Base-by-base conservation (phyloP, 345 rosid species). In the Eucalyptus curtisii region DNA sequence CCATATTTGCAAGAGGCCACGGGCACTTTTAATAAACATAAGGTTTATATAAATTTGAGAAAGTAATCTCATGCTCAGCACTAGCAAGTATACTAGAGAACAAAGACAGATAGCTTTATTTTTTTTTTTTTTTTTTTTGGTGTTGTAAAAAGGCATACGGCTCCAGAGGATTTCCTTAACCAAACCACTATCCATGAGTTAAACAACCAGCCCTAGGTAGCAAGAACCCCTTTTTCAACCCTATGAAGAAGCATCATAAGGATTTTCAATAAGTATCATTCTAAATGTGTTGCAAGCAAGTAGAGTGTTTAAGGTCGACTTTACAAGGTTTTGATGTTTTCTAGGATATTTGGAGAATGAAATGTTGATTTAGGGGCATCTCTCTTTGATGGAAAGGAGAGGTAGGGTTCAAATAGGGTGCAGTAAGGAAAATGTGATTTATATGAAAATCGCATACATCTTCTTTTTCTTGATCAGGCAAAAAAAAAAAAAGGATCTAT, bases 51-150 rank as follows among this genome's bases (percentile, higher is more conserved):
- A 68, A 68, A 33, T 33, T 68, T 17, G 37, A 68, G 6, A 68
- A 33, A 68, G 12, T 1, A 68, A 33, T 31, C 13, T 16, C 25
- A 33, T 16, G 44, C 22, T 33, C 10, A 33, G 24, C 20, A 37
- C 22, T 25, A 71, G 25, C 81, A 71, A 71, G 81, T 17, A 37
- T 4, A 19, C 45, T 71, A 71, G 45, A 19, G 20, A 68, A 71
- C 27, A 19, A 19, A 71, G 45, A 71, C 0, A 68, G 22, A 4
- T 33, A 71, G 2, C 5, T 16, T 17, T 3, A 2, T 3, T 5
- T 50, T 50, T 8, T 17, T 17, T 0, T 52, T 52, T 7, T 52
- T 50, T 8, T 17, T 17, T 0, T 52, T 52, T 7, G 19, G 7
- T 2, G 24, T 25, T 25, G 10, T 52, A 19, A 17, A 33, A 2